phyloP scores from a whole-genome alignment of 1,284 basidiomycete species.

The Tilletia setariae region DNA sequence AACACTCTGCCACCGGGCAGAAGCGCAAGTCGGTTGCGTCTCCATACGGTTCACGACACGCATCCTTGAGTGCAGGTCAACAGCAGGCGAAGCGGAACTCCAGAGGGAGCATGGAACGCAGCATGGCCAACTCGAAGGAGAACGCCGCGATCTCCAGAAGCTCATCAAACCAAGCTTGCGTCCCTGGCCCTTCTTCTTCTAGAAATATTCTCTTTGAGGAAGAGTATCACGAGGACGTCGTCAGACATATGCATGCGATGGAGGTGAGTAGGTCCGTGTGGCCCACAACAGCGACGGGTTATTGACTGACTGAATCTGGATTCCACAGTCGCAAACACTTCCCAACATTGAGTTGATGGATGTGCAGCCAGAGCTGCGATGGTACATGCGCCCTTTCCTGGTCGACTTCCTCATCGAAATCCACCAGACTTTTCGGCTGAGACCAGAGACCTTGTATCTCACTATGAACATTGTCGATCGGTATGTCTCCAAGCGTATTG shows the following conservation, averaged over 20 bases:
- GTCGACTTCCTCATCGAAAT: constrained; percentile 99
- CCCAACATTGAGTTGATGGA: constrained; percentile 88
- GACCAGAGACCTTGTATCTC: constrained; percentile 96
- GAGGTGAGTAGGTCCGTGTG: constrained; percentile 70
- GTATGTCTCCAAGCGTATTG: constrained; percentile 95
- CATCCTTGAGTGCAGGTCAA: not conserved
- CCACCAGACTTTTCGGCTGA: constrained; percentile 82
- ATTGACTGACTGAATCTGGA: constrained; percentile 3
- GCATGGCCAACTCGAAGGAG: no score
- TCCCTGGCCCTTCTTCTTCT: constrained; percentile 3
- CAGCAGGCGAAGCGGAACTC: not conserved
- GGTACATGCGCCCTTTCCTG: constrained; percentile 91
- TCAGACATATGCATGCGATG: constrained; percentile 91
- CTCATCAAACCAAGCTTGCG: not conserved
- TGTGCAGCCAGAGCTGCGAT: constrained; percentile 87
- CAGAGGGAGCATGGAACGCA: no score
- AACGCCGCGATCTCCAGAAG: constrained; percentile 1
- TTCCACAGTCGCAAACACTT: constrained; percentile 71
- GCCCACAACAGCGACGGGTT: not conserved
- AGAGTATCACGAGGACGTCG: constrained; percentile 90
- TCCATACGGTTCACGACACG: not conserved
- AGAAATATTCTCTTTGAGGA: constrained; percentile 65
- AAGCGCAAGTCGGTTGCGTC: constrained; percentile 9
- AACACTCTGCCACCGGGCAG: not conserved
- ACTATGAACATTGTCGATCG: constrained; percentile 98